Percentiles rank a stretch among this genome's conserved stretches.
These are phyloP conservation scores for Coemansia sp. DNA, from an alignment of 192 early-diverging fungal species.

Conservation along the genomic window DNA sequence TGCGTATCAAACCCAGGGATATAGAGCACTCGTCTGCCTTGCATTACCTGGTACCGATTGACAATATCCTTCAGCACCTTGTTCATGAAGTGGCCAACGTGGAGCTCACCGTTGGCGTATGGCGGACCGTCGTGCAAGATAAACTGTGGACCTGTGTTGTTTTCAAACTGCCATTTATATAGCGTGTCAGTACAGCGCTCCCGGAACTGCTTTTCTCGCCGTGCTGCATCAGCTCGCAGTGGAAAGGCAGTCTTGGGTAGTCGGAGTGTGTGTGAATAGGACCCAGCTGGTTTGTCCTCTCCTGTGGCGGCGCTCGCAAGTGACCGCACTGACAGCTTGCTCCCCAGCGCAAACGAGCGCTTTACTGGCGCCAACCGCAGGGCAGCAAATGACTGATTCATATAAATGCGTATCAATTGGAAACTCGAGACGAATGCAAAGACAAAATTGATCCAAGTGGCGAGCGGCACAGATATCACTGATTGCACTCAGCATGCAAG, in stretches of 20 bases:
- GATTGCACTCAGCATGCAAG: neutral
- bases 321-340: neutral
- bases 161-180: conserved; percentile 75
- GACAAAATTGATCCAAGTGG: neutral
- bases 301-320: neutral
- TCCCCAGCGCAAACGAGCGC: neutral
- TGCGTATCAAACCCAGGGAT: conserved; percentile 83
- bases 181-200: conserved; percentile 66
- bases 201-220: conserved; percentile 62
- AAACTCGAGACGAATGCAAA: neutral
- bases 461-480: neutral
- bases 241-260: conserved; percentile 76
- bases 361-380: conserved; percentile 5
- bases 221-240: conserved; percentile 64
- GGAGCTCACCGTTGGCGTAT: conserved; percentile 77
- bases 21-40: conserved; percentile 71
- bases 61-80: conserved; percentile 82
- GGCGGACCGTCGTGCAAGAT: conserved; percentile 82
- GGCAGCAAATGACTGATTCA: conserved; percentile 43
- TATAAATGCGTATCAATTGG: neutral
- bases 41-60: conserved; percentile 72
- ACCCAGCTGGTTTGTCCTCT: conserved; percentile 20
- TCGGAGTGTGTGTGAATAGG: conserved; percentile 61
- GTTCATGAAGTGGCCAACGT: conserved; percentile 80
- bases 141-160: conserved; percentile 70